phyloP scores from a whole-genome alignment of 106 monocot genomes.

The Dendrobium officinale region DNA sequence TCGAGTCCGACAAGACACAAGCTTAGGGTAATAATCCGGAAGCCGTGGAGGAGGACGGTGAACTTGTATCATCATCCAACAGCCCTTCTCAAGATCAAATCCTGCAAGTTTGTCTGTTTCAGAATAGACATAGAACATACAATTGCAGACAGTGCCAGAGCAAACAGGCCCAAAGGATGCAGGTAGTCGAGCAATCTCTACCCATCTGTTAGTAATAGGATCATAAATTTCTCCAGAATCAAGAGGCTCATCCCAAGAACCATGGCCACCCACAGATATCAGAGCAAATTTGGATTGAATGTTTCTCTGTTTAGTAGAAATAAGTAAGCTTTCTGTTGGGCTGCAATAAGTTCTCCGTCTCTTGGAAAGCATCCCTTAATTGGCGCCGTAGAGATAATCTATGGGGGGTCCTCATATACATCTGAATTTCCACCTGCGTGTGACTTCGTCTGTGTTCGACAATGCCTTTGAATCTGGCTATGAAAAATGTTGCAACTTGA shows the following conservation, averaged over 20 bases:
- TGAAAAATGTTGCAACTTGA: slow-evolving; percentile 29
- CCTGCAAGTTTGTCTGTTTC: slow-evolving; percentile 51
- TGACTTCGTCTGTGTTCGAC: slow-evolving; percentile 8
- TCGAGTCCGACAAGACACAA: slow-evolving; percentile 47
- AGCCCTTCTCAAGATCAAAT: slow-evolving; percentile 53
- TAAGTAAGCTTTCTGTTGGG: slow-evolving; percentile 13
- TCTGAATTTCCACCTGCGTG: slow-evolving; percentile 33
- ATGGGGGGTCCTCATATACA: slow-evolving; percentile 70
- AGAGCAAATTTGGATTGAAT: slow-evolving; percentile 28
- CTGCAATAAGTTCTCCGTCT: too few relatives aligned
- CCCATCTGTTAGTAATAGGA: slow-evolving; percentile 50
- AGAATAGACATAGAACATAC: slow-evolving; percentile 59
- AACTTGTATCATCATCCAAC: slow-evolving; percentile 55
- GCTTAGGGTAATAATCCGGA: slow-evolving; percentile 48
- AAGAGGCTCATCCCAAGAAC: slow-evolving; percentile 61
- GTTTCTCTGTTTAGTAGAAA: not conserved
- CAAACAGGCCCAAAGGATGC: slow-evolving; percentile 56
- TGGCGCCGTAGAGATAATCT: slow-evolving; percentile 50
- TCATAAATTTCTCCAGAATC: slow-evolving; percentile 78
- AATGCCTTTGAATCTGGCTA: not conserved
- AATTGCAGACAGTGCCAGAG: slow-evolving; percentile 55
- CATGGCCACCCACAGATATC: slow-evolving; percentile 73
- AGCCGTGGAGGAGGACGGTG: slow-evolving; percentile 36
- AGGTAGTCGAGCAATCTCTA: slow-evolving; percentile 50
- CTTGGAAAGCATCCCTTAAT: slow-evolving; percentile 18